Evolutionary conservation across 1,139 yeast genomes (phyloP), one percentile per base, ranked within the genome.

Genomic region (Protomyces lactucae-debilis): DNA sequence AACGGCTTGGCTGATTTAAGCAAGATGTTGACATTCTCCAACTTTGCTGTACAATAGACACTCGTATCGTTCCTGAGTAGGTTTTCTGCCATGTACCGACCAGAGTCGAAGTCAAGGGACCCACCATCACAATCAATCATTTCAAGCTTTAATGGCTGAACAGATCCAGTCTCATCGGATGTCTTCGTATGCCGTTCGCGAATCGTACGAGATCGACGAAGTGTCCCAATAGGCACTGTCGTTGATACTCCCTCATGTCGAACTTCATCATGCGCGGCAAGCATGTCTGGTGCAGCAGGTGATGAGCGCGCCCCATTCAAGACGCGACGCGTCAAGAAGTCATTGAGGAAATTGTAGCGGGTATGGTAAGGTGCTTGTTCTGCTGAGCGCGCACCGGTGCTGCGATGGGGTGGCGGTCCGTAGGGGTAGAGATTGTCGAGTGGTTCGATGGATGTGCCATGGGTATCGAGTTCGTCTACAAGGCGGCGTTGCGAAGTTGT

Each of bases 1-100:
- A 69, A 67, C n/a, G 71, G 70, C n/a, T 54, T 63, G 10, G 55
- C 55, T 5, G 51, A 53, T 6, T 53, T 28, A 21, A 60, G 48
- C 52, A 54, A 36, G 25, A 60, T 54, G 23, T 60, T 60, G 64
- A 60, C 60, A 32, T 60, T 60, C 25, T 54, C 64, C 9, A 55
- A 40, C 32, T 55, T 54, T 25, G 64, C 64, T 18, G 64, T 60
- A 46, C 64, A 60, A 54, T 60, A 60, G 36, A 60, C 64, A 8
- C 55, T 46, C 12, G 39, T 39, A 52, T 59, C 54, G 45, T 59
- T 55, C 25, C 45, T 56, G 21, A 59, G 53, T 28, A 59, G 52
- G 18, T 59, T 59, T n/a, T 59, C 63, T 16, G 57, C 63, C 32
- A 40, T 52, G 45, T 59, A 59, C 14, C 57, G 52, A 18, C 63